Conservation (phyloP, 2,329 filamentous ascomycete genomes). For the Exophiala phaeomuriformis region DNA sequence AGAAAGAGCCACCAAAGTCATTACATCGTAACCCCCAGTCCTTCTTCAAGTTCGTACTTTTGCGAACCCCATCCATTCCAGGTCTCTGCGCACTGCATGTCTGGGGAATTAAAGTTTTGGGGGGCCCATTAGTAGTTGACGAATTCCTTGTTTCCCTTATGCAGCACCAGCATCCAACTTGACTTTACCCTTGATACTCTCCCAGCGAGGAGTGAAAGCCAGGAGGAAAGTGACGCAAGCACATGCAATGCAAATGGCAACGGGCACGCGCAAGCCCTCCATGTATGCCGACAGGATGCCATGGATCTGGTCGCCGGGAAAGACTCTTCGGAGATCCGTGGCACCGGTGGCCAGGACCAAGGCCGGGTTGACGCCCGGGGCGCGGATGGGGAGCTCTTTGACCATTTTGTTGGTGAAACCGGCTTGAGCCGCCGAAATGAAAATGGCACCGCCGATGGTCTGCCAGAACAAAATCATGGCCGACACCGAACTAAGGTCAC, state of each 20-base stretch:
- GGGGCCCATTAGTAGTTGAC: neutral
- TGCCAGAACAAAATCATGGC: conserved; percentile 26
- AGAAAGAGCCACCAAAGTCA: no score
- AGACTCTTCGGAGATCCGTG: conserved; percentile 29
- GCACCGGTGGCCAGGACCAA: conserved; percentile 31
- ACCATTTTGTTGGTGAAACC: conserved; percentile 32
- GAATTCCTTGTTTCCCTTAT: neutral
- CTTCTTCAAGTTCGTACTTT: no score
- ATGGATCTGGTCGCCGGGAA: conserved; percentile 26
- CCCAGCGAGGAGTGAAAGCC: conserved; percentile 22
- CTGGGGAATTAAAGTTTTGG: neutral
- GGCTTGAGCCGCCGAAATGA: conserved; percentile 31
- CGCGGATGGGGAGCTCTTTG: conserved; percentile 23
- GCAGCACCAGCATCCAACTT: conserved; percentile 15
- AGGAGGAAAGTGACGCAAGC: conserved; percentile 3
- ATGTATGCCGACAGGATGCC: conserved; percentile 32
- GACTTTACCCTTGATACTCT: conserved; percentile 27
- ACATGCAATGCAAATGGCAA: conserved; percentile 2
- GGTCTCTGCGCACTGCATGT: neutral
- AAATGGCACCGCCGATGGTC: conserved; percentile 23
- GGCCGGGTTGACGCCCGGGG: conserved; percentile 27
- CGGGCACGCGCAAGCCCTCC: conserved; percentile 29
- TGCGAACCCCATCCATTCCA: no score
- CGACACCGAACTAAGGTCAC: conserved; percentile 29
- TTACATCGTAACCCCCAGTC: no score